Evolutionary conservation across 176 grass and related monocot genomes (phyloP), one percentile per base, ranked within the genome.

Genomic region (Saccharum spontaneum): DNA sequence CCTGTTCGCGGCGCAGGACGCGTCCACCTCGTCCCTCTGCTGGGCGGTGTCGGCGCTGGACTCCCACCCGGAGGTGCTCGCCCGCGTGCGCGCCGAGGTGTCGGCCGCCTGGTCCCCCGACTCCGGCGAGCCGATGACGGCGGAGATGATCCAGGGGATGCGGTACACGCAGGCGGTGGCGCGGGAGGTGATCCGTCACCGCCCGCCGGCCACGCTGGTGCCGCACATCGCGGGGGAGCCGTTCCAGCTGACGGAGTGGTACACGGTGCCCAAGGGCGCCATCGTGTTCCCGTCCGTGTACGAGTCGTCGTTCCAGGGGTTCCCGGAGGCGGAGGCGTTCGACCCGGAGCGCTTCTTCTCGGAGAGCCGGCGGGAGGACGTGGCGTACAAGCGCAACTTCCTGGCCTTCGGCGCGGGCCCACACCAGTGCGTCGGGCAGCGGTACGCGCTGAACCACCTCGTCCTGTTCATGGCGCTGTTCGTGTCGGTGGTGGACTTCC

Each of bases 1-100:
- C 85, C 86, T 98, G 22, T 98, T 94, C 84, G 95, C 95, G 3
- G 88, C 95, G 64, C 95, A 97, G 88, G 95, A 97, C 87, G 95
- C 95, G 65, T 94, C 90, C 36, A 97, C 95, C 14, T 97, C 92
- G 5, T 98, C 92, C 0, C 92, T 98, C 7, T 91, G 91, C 76
- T 93, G 92, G 92, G 95, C 91, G 0, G 87, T 98, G 0, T 79
- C 87, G 6, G 73, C 89, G 6, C 95, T 98, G 0, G 92, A 95
- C 54, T 49, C 92, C 15, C 18, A 20, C 52, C 95, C 95, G 4
- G 89, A 95, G n/a, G 93, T 95, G 10, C 90, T 98, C 36, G 79
- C 61, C 30, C 85, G 90, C 43, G 93, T 98, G 34, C 91, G 95
- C 13, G 82, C 82, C 17, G 95, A 55, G 18, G 52, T 20, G 18